phyloP scores from a whole-genome alignment of 2,329 filamentous ascomycete genomes.

The Fusarium sp. region DNA sequence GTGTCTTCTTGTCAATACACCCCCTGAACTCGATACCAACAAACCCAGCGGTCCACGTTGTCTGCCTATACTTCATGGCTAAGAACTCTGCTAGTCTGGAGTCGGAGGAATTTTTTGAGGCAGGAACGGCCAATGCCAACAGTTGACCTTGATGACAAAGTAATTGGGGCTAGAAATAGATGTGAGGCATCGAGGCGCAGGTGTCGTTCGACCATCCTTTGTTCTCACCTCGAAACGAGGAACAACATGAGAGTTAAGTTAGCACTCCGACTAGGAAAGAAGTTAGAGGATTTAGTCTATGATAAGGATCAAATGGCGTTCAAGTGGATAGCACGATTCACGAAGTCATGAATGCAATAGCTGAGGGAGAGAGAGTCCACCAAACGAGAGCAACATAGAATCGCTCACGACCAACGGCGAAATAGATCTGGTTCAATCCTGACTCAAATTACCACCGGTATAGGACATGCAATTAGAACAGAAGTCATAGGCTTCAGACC shows the following conservation, averaged over 20 bases:
- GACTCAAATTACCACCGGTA: not conserved
- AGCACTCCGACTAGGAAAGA: not conserved
- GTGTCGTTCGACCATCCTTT: not conserved
- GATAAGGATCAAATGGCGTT: not conserved
- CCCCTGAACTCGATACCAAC: not conserved
- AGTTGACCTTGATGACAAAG: not conserved
- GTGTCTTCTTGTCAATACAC: not conserved
- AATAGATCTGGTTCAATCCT: not conserved
- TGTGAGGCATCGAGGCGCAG: not conserved
- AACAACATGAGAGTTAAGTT: not conserved
- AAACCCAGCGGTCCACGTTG: not conserved
- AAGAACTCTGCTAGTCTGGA: not conserved
- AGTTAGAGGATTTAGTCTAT: not conserved
- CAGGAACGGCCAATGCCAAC: not conserved
- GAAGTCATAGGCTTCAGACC: not conserved
- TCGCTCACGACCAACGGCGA: not conserved
- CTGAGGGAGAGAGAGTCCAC: not conserved
- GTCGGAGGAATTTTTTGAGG: not conserved
- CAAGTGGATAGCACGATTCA: not conserved
- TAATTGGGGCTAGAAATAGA: not conserved
- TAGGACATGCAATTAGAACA: not conserved
- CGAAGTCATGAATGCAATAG: not conserved
- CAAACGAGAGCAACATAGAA: not conserved
- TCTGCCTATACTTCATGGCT: not conserved
- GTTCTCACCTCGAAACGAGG: not conserved